Percentiles rank a stretch among this genome's conserved stretches.
phyloP scores from a whole-genome alignment of 192 early-diverging fungal species.

The Lobosporangium transversale region DNA sequence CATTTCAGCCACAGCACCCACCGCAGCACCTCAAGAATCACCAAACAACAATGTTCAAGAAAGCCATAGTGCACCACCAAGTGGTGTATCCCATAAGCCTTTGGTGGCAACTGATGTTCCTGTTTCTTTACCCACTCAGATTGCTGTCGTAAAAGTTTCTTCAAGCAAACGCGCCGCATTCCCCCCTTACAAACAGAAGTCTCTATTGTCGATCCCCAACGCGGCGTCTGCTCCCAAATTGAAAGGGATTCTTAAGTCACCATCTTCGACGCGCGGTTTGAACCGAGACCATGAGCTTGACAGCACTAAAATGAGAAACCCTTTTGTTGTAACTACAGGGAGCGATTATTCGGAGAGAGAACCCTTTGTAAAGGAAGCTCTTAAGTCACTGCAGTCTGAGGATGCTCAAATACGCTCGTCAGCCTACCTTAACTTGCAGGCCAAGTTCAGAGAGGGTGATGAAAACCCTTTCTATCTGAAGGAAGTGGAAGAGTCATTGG shows the following conservation, averaged over 20 bases:
- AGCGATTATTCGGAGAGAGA: too few relatives aligned
- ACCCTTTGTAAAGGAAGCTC: slow-evolving; percentile 10
- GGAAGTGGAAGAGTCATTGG: slow-evolving; percentile 12
- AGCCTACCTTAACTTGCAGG: slow-evolving; percentile 9
- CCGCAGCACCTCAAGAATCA: neutral
- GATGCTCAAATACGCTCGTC: slow-evolving; percentile 4
- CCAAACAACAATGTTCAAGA: neutral
- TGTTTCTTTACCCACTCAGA: slow-evolving; percentile 23
- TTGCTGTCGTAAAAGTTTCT: slow-evolving; percentile 23
- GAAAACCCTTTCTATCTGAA: slow-evolving; percentile 1
- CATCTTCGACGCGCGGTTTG: slow-evolving; percentile 1
- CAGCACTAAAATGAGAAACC: neutral
- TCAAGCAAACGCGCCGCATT: slow-evolving; percentile 29
- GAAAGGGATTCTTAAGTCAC: slow-evolving; percentile 27
- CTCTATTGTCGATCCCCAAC: slow-evolving; percentile 14
- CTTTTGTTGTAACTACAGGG: neutral
- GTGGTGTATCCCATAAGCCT: neutral
- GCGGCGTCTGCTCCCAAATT: neutral
- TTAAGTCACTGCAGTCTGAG: neutral
- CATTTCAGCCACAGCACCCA: neutral
- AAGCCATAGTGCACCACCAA: too few relatives aligned
- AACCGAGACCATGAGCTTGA: neutral
- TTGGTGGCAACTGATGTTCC: neutral
- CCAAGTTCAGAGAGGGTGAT: slow-evolving; percentile 11
- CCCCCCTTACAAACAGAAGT: slow-evolving; percentile 31